Evolutionary conservation across 495 filamentous ascomycete genomes (phyloP).

Genomic region (Penicillium canariense): DNA sequence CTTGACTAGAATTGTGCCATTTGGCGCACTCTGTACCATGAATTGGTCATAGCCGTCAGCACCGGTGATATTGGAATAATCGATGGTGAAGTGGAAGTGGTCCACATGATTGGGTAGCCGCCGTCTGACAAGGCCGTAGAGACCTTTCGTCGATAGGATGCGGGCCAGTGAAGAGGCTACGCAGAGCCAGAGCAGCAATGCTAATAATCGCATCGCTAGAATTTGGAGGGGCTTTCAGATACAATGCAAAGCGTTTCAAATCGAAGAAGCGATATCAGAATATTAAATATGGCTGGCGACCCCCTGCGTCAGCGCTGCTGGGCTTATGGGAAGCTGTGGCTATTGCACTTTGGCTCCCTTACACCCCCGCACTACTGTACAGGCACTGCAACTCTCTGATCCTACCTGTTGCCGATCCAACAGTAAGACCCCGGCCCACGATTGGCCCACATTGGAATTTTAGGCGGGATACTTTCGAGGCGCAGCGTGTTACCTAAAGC

Average conservation of each 20-base stretch:
- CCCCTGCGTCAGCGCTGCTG: too few relatives aligned
- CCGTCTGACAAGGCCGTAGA: constrained; percentile 46
- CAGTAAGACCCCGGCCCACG: background rate
- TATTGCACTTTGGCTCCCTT: constrained; percentile 6
- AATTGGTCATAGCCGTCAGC: constrained; percentile 40
- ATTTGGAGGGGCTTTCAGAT: too few relatives aligned
- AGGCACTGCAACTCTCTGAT: constrained; percentile 15
- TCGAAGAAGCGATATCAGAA: too few relatives aligned
- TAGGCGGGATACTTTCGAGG: background rate
- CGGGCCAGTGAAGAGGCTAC: constrained; percentile 13
- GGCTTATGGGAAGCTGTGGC: background rate
- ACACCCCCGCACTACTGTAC: constrained; percentile 10
- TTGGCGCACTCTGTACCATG: constrained; percentile 31
- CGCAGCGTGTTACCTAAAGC: background rate
- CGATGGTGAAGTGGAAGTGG: constrained; percentile 39
- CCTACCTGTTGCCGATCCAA: constrained; percentile 14
- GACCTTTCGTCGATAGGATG: constrained; percentile 36
- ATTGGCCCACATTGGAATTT: background rate
- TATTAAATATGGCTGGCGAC: too few relatives aligned
- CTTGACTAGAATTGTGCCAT: constrained; percentile 44
- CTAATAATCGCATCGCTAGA: too few relatives aligned
- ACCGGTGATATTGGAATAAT: constrained; percentile 16
- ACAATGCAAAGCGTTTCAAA: too few relatives aligned
- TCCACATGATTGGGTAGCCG: constrained; percentile 44
- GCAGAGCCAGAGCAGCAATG: constrained; percentile 14